A percentile compares a stretch with the other conserved stretches of the same genome.
Evolutionary conservation across 2,329 filamentous ascomycete genomes (phyloP).

Genomic region (Colletotrichum truncatum): DNA sequence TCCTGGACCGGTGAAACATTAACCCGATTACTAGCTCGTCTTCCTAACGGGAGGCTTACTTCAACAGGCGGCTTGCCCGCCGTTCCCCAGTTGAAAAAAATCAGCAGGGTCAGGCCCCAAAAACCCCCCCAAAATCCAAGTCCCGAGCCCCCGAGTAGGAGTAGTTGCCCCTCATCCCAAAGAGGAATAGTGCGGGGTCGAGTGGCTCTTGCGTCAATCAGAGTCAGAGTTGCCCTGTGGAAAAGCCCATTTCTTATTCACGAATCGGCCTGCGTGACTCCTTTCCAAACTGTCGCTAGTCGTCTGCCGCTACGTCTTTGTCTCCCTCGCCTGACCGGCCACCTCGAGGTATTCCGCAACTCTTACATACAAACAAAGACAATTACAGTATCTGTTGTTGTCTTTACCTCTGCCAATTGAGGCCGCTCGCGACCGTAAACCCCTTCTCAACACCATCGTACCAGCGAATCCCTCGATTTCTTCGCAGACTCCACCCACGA

Average conservation of each 20-base stretch:
- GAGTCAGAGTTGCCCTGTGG: background rate
- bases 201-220: conserved; percentile 11
- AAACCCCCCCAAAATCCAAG: too few relatives aligned
- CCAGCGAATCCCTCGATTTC: background rate
- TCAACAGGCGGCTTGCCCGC: too few relatives aligned
- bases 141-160: too few relatives aligned
- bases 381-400: background rate
- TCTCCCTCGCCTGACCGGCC: background rate
- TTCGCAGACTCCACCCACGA: background rate
- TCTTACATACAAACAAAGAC: background rate
- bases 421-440: background rate
- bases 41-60: too few relatives aligned
- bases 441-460: background rate
- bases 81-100: too few relatives aligned
- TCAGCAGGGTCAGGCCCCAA: too few relatives aligned
- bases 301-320: background rate
- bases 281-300: conserved; percentile 1
- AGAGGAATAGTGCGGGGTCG: conserved; percentile 33
- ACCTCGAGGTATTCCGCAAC: background rate
- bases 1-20: too few relatives aligned
- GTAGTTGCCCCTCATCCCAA: conserved; percentile 28
- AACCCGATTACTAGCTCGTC: too few relatives aligned
- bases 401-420: background rate
- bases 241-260: background rate
- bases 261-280: background rate